A percentile compares a stretch with the other conserved stretches of the same genome.
phyloP scores from a whole-genome alignment of 2,329 filamentous ascomycete genomes.

The Ceratocystis alfenasii region DNA sequence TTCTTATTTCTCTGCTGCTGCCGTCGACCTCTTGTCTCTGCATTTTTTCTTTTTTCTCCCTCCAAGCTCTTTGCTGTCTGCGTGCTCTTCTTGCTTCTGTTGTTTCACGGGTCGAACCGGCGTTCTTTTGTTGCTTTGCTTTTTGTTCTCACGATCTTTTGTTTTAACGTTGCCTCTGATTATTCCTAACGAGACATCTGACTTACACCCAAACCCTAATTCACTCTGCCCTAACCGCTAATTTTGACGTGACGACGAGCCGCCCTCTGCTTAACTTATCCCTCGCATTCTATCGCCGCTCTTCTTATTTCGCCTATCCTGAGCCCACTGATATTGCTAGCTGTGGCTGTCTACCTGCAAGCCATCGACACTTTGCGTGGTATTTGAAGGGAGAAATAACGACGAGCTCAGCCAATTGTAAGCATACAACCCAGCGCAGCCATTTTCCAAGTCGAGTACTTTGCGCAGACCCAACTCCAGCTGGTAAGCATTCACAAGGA shows the following conservation, averaged over 20 bases:
- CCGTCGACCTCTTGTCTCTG: neutral
- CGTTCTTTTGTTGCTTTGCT: slow-evolving; percentile 19
- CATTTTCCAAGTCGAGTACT: too few relatives aligned
- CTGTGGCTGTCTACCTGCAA: too few relatives aligned
- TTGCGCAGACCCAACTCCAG: too few relatives aligned
- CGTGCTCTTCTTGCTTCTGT: neutral
- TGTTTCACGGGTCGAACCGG: neutral
- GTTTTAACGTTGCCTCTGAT: neutral
- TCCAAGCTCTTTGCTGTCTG: neutral
- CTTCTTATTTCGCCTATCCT: too few relatives aligned
- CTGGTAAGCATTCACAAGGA: neutral
- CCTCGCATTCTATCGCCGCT: neutral
- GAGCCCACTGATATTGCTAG: too few relatives aligned
- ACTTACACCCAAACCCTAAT: neutral
- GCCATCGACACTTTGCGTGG: too few relatives aligned
- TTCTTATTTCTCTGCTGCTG: neutral
- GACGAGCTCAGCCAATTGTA: too few relatives aligned
- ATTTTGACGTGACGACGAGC: too few relatives aligned
- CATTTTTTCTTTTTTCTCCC: neutral
- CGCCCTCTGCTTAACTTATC: neutral
- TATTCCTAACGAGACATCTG: neutral
- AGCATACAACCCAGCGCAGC: too few relatives aligned
- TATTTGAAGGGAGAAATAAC: too few relatives aligned
- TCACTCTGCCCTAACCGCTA: neutral
- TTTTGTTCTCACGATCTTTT: neutral